These are phyloP conservation scores for Rhizopogon vinicolor DNA, from an alignment of 768 basidiomycete genomes.

Conservation along the genomic window DNA sequence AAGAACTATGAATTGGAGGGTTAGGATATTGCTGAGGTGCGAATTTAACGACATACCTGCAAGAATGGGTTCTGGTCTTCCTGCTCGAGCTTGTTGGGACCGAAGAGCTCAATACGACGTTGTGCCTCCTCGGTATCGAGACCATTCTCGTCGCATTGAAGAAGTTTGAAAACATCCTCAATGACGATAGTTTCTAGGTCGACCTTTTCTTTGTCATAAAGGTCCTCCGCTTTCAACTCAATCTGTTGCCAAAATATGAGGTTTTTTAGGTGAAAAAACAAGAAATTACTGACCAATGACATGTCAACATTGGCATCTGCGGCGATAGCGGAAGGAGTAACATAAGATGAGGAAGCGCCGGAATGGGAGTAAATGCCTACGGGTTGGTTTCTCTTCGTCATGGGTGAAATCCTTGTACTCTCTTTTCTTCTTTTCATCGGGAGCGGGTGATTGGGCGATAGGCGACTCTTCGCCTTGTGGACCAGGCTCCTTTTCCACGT, in stretches of 20 bases:
- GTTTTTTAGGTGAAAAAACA: background rate
- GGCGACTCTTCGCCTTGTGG: conserved; percentile 47
- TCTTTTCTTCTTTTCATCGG: conserved; percentile 54
- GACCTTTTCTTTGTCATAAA: conserved; percentile 99
- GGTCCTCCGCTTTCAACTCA: conserved; percentile 86
- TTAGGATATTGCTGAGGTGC: background rate
- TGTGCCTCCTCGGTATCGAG: conserved; percentile 67
- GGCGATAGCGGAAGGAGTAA: conserved; percentile 1
- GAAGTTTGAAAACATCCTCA: conserved; percentile 94
- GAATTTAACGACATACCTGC: conserved; percentile 47
- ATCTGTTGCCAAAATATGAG: conserved; percentile 40
- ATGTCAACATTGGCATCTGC: conserved; percentile 86
- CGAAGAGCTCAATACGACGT: conserved; percentile 89
- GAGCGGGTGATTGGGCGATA: conserved; percentile 13
- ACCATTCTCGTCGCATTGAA: conserved; percentile 86
- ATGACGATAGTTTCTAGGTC: conserved; percentile 96
- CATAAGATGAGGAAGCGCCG: background rate
- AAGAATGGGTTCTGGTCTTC: conserved; percentile 91
- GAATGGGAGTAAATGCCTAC: conserved; percentile 36
- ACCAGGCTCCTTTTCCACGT: conserved; percentile 64
- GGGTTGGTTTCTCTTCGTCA: conserved; percentile 61
- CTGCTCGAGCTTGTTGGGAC: conserved; percentile 90
- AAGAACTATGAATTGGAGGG: conserved; percentile 51
- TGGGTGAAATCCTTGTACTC: conserved; percentile 87
- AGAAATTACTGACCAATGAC: conserved; percentile 50